Conservation (phyloP, 306 rosid species). For the Cicer chorassanicum region DNA sequence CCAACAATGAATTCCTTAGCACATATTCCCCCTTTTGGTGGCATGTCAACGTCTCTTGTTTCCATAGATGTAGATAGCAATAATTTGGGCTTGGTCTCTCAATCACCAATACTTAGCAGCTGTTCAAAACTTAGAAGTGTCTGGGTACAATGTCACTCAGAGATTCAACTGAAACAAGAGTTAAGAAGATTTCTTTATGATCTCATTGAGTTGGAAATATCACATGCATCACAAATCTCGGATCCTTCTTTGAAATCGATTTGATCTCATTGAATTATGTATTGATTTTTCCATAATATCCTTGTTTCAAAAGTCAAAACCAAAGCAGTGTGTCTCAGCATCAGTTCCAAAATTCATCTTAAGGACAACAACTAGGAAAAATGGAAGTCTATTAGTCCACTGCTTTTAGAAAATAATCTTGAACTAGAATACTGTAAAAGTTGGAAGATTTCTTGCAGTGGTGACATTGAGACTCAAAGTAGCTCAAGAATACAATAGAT, state of each 20-base stretch:
- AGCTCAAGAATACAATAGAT: background rate
- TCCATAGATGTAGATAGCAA: background rate
- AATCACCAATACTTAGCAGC: constrained; percentile 7
- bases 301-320: too few species aligned
- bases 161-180: background rate
- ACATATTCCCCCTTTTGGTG: background rate
- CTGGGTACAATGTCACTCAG: background rate
- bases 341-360: background rate
- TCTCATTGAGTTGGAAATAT: background rate
- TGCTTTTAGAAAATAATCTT: background rate
- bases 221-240: background rate
- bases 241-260: constrained; percentile 1
- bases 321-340: too few species aligned
- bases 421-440: background rate
- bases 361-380: background rate
- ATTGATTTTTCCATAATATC: too few species aligned
- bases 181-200: constrained; percentile 13
- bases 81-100: background rate
- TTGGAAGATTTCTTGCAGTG: background rate
- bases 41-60: constrained; percentile 1
- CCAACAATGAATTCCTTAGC: constrained; percentile 31
- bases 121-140: constrained; percentile 22
- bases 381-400: background rate
- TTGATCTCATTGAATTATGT: too few species aligned
- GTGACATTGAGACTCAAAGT: too few species aligned